Evolutionary conservation across 1,139 yeast genomes (phyloP).

Genomic region (Lodderomyces parapsilosis): DNA sequence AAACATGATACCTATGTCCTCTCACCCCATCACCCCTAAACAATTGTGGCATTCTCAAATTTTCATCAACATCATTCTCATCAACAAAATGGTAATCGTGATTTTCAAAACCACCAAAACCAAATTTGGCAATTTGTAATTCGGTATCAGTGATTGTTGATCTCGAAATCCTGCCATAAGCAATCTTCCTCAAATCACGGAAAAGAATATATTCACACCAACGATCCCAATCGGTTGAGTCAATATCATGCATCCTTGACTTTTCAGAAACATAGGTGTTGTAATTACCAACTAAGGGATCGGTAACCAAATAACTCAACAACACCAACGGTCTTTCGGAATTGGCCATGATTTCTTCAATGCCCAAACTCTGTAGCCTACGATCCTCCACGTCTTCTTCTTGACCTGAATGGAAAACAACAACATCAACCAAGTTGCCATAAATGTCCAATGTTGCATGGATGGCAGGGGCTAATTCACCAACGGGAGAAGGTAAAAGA

Average conservation of each 20-base stretch:
- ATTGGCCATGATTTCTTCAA: slow-evolving; percentile 78
- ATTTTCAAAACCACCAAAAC: slow-evolving; percentile 47
- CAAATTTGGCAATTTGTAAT: slow-evolving; percentile 91
- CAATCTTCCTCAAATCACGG: slow-evolving; percentile 82
- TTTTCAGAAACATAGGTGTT: slow-evolving; percentile 82
- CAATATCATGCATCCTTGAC: slow-evolving; percentile 91
- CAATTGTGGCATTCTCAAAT: slow-evolving; percentile 73
- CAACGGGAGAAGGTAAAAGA: slow-evolving; percentile 90
- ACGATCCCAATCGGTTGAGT: slow-evolving; percentile 91
- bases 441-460: slow-evolving; percentile 93
- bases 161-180: slow-evolving; percentile 91
- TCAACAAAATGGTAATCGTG: slow-evolving; percentile 39
- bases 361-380: slow-evolving; percentile 74
- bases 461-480: slow-evolving; percentile 97
- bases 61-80: slow-evolving; percentile 58
- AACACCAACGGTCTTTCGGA: slow-evolving; percentile 76
- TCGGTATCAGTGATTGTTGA: slow-evolving; percentile 96
- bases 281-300: slow-evolving; percentile 85
- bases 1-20: slow-evolving; percentile 91
- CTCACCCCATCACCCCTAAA: slow-evolving; percentile 94
- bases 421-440: slow-evolving; percentile 83
- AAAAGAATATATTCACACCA: slow-evolving; percentile 97
- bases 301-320: slow-evolving; percentile 85
- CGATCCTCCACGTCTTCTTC: slow-evolving; percentile 97
- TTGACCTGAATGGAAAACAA: slow-evolving; percentile 97